These are phyloP conservation scores for Straminergon stramineum DNA, from an alignment of 225 moss, liverwort and hornwort genomes.

Conservation along the genomic window DNA sequence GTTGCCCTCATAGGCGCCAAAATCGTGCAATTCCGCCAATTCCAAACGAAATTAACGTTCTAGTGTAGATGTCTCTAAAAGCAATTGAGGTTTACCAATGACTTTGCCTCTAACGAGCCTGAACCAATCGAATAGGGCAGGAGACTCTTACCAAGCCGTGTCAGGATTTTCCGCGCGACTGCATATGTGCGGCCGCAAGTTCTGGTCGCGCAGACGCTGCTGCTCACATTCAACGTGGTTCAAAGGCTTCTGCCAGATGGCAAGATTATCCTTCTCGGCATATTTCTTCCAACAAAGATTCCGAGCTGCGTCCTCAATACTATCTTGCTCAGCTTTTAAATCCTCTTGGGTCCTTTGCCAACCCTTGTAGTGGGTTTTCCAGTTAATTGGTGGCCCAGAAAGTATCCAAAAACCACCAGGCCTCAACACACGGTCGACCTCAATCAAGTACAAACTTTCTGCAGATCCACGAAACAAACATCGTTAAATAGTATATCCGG, in stretches of 20 bases:
- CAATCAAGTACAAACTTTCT: constrained; percentile 81
- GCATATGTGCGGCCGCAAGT: constrained; percentile 69
- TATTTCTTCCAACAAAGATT: constrained; percentile 83
- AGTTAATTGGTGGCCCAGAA: constrained; percentile 89
- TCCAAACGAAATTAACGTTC: neutral
- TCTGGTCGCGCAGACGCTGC: constrained; percentile 32
- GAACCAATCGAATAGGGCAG: neutral
- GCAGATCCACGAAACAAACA: neutral
- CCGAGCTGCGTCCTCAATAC: constrained; percentile 68
- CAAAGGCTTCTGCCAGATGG: constrained; percentile 84
- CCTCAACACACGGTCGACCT: constrained; percentile 85
- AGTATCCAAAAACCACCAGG: constrained; percentile 95
- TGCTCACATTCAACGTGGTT: constrained; percentile 71
- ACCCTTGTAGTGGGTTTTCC: constrained; percentile 75
- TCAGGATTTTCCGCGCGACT: constrained; percentile 75
- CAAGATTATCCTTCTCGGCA: constrained; percentile 79
- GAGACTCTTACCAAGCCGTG: constrained; percentile 57
- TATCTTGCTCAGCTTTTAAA: constrained; percentile 65
- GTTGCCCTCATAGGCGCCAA: neutral
- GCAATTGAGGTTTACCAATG: neutral
- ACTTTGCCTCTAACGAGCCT: neutral
- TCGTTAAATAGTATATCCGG: neutral
- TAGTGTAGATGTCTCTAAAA: neutral
- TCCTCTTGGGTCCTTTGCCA: constrained; percentile 79
- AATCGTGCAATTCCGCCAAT: neutral